Percentiles rank a stretch among this genome's conserved stretches.
Conservation (phyloP, 2,329 filamentous ascomycete species). For the Ophiocordyceps camponoti-leonardi region DNA sequence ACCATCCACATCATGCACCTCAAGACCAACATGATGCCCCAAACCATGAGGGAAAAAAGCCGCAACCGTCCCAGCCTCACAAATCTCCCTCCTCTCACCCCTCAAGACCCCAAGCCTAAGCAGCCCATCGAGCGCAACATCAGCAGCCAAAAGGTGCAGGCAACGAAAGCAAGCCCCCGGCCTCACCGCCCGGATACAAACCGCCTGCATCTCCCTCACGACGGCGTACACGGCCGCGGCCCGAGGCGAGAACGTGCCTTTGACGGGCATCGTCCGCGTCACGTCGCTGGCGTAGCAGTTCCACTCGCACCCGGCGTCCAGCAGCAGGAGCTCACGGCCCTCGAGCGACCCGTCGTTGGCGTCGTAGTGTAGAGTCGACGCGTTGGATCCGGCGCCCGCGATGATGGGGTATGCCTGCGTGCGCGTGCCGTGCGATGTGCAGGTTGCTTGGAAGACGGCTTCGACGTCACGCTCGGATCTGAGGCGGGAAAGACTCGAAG, state of each 20-base stretch:
- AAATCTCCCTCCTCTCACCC: conserved; percentile 40
- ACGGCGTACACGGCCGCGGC: conserved; percentile 58
- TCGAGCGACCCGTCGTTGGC: conserved; percentile 58
- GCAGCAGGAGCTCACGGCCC: conserved; percentile 55
- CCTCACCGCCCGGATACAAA: conserved; percentile 50
- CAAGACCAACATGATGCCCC: conserved; percentile 48
- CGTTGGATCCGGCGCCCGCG: conserved; percentile 67
- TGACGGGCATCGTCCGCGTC: conserved; percentile 71
- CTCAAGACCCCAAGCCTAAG: conserved; percentile 54
- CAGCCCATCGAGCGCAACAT: conserved; percentile 55
- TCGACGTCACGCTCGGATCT: conserved; percentile 72
- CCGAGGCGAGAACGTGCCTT: conserved; percentile 49
- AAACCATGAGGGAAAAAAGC: conserved; percentile 52
- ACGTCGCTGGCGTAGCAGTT: conserved; percentile 77
- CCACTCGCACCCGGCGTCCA: conserved; percentile 82
- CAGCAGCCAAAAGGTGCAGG: conserved; percentile 56
- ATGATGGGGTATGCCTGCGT: conserved; percentile 81
- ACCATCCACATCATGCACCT: conserved; percentile 43
- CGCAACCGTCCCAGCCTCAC: conserved; percentile 31
- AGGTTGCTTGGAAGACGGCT: conserved; percentile 56
- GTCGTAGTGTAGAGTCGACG: conserved; percentile 72
- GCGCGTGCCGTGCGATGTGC: conserved; percentile 55
- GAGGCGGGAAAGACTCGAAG: conserved; percentile 43
- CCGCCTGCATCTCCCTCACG: conserved; percentile 65
- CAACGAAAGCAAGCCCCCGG: conserved; percentile 55